Percentiles rank a stretch among this genome's conserved stretches.
These are phyloP conservation scores for Corymbia maculata DNA, from an alignment of 345 rosid genomes.

Conservation along the genomic window DNA sequence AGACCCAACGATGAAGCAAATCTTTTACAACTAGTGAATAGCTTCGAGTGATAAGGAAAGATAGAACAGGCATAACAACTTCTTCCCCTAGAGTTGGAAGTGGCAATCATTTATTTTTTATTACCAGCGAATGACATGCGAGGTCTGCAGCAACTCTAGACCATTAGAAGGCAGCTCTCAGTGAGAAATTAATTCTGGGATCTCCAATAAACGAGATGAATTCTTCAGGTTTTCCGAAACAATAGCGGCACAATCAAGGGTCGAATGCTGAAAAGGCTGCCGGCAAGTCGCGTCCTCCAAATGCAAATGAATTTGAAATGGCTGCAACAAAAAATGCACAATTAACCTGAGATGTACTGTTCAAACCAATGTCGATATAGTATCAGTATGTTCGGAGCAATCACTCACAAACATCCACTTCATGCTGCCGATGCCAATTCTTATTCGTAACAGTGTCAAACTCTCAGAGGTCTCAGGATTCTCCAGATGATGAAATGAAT, in stretches of 20 bases:
- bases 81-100: background rate
- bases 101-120: background rate
- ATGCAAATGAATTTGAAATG: background rate
- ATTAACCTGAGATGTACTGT: background rate
- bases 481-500: background rate
- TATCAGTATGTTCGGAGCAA: background rate
- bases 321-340: background rate
- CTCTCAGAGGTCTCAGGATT: background rate
- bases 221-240: background rate
- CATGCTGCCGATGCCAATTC: background rate
- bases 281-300: background rate
- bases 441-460: background rate
- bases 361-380: background rate
- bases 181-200: background rate
- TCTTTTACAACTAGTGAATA: background rate
- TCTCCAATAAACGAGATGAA: background rate
- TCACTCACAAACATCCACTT: conserved; percentile 3
- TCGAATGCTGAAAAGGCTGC: too few relatives aligned
- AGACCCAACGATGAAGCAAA: background rate
- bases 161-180: background rate
- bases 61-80: background rate
- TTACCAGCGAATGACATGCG: background rate
- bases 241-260: background rate
- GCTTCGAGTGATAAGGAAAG: background rate
- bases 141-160: background rate